These are phyloP conservation scores for Rhizopogon vulgaris DNA, from an alignment of 768 basidiomycete genomes.

Conservation along the genomic window DNA sequence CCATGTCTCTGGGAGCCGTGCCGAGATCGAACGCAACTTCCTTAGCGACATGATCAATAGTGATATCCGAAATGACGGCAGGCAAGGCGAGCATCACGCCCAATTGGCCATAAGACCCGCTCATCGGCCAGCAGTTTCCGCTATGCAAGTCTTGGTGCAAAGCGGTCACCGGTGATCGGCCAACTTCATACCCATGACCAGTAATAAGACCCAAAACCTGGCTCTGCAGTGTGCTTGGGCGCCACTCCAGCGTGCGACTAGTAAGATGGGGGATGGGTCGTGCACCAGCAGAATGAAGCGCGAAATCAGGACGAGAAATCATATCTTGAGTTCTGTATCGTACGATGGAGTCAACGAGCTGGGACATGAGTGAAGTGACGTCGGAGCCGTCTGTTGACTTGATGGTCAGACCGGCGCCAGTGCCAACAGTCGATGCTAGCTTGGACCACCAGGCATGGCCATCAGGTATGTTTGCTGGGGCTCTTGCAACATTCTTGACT, in stretches of 20 bases:
- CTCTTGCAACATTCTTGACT: constrained; percentile 41
- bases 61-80: constrained; percentile 57
- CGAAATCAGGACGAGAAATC: constrained; percentile 81
- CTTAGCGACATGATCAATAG: constrained; percentile 80
- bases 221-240: constrained; percentile 41
- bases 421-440: constrained; percentile 39
- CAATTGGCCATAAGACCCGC: constrained; percentile 70
- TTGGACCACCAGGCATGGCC: constrained; percentile 71
- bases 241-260: constrained; percentile 67
- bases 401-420: constrained; percentile 50
- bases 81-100: constrained; percentile 71
- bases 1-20: constrained; percentile 80
- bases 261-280: constrained; percentile 79
- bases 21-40: constrained; percentile 80
- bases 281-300: constrained; percentile 78
- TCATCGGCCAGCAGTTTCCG: constrained; percentile 94
- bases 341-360: constrained; percentile 72
- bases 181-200: constrained; percentile 56
- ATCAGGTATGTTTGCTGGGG: constrained; percentile 26
- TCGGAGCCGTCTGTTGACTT: constrained; percentile 74
- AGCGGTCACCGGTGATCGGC: constrained; percentile 80
- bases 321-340: constrained; percentile 64
- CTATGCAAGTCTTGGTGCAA: constrained; percentile 80
- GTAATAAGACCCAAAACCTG: constrained; percentile 52
- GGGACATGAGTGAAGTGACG: constrained; percentile 59